Percentiles rank a stretch among this genome's conserved stretches.
These are phyloP conservation scores for Artemisia tridentata DNA, from an alignment of 129 eudicot genomes.

Conservation along the genomic window DNA sequence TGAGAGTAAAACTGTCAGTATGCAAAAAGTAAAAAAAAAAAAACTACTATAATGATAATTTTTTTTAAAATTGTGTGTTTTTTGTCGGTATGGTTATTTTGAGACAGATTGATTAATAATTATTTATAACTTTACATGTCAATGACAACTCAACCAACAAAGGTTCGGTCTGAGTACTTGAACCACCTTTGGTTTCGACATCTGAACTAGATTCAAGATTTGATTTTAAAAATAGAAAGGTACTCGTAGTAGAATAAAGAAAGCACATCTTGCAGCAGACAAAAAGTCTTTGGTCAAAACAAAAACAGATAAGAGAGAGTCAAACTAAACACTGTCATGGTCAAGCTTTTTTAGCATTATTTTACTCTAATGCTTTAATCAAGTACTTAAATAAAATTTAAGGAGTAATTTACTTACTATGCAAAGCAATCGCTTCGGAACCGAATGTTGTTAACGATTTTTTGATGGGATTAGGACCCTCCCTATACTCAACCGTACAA, in stretches of 20 bases:
- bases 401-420: not conserved
- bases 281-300: conserved; percentile 29
- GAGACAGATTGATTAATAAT: not conserved
- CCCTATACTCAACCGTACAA: too few relatives aligned
- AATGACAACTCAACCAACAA: conserved; percentile 15
- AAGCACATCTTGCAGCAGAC: conserved; percentile 22
- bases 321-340: conserved; percentile 37
- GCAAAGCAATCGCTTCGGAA: too few relatives aligned
- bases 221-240: not conserved
- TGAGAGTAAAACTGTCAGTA: too few relatives aligned
- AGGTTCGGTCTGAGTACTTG: not conserved
- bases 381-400: not conserved
- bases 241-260: not conserved
- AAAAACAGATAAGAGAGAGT: conserved; percentile 27
- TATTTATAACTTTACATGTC: not conserved
- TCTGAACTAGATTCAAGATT: not conserved
- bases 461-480: too few relatives aligned
- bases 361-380: conserved; percentile 6
- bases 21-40: too few relatives aligned
- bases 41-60: too few relatives aligned
- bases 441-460: too few relatives aligned
- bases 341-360: conserved; percentile 24
- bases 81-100: too few relatives aligned
- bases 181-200: conserved; percentile 7
- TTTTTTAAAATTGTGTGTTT: too few relatives aligned